A percentile compares a stretch with the other conserved stretches of the same genome.
These are phyloP conservation scores for Oryza brachyantha DNA, from an alignment of 176 grass and related monocot genomes.

Conservation along the genomic window DNA sequence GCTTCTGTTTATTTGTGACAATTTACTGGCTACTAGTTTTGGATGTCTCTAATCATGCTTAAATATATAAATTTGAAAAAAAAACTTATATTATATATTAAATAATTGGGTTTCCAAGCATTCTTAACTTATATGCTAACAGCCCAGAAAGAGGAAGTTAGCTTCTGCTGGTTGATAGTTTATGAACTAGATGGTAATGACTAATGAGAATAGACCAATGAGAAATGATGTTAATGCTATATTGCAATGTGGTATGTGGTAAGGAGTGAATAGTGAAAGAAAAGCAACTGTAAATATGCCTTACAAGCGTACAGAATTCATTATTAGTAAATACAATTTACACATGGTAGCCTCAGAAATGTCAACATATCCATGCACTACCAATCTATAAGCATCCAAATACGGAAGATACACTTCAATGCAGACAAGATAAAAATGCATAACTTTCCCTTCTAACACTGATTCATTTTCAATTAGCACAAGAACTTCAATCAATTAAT, in stretches of 20 bases:
- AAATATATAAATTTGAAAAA: background rate
- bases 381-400: background rate
- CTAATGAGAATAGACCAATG: background rate
- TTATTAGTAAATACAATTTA: background rate
- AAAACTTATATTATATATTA: background rate
- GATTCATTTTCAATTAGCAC: background rate
- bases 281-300: background rate
- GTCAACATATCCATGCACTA: background rate
- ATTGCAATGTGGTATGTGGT: background rate
- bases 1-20: background rate
- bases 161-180: background rate
- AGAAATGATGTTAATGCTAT: background rate
- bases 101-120: background rate
- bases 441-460: background rate
- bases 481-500: background rate
- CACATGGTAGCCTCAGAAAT: background rate
- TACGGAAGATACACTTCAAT: background rate
- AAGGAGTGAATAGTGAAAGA: background rate
- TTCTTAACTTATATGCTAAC: background rate
- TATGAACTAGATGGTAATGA: background rate
- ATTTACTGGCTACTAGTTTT: background rate
- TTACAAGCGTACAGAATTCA: no score
- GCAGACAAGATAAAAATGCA: conserved; percentile 3
- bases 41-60: background rate
- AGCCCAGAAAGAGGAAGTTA: background rate